Conservation (phyloP, 441 rosid species). For the Rhodomyrtus psidioides region DNA sequence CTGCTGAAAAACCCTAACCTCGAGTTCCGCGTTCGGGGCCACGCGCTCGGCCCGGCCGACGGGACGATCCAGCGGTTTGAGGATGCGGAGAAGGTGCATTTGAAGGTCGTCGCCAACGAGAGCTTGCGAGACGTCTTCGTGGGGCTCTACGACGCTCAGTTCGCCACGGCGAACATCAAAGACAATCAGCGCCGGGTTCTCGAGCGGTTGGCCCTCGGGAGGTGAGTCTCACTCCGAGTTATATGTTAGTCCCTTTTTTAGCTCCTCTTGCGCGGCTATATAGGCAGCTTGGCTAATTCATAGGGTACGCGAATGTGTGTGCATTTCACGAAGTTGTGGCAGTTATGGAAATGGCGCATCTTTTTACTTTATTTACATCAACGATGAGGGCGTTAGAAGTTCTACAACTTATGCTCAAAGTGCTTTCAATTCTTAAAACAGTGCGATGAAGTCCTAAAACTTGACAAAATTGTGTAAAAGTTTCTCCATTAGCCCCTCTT, state of each 20-base stretch:
- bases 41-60: slow-evolving; percentile 22
- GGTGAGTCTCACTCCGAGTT: slow-evolving; percentile 19
- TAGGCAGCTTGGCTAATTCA: background rate
- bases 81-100: slow-evolving; percentile 42
- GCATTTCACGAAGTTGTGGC: background rate
- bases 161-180: slow-evolving; percentile 27
- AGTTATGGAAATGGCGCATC: background rate
- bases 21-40: slow-evolving; percentile 30
- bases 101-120: slow-evolving; percentile 57
- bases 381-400: background rate
- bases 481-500: background rate
- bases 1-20: slow-evolving; percentile 56
- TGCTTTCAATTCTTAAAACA: background rate
- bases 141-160: slow-evolving; percentile 62
- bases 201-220: slow-evolving; percentile 64
- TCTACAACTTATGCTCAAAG: background rate
- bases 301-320: background rate
- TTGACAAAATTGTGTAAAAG: background rate
- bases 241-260: background rate
- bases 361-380: background rate
- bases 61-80: slow-evolving; percentile 46
- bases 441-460: background rate
- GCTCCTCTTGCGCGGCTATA: background rate
- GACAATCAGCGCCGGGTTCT: slow-evolving; percentile 54
- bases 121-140: slow-evolving; percentile 67